Percentiles rank a stretch among this genome's conserved stretches.
These are phyloP conservation scores for Aspergillus taichungensis DNA, from an alignment of 495 filamentous ascomycete genomes.

Conservation along the genomic window DNA sequence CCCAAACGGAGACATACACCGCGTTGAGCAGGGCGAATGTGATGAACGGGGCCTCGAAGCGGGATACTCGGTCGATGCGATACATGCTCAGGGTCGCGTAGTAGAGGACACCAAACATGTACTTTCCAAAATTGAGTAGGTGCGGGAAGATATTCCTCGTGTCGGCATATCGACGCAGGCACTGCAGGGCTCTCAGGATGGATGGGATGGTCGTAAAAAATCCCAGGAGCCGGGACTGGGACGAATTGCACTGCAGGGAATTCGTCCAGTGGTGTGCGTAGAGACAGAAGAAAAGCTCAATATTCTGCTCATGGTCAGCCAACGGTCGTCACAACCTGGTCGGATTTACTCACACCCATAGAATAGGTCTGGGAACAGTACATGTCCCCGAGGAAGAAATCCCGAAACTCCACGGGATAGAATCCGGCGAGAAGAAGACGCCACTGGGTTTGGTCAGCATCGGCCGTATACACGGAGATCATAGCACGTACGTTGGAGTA, in stretches of 20 bases:
- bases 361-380: constrained; percentile 90
- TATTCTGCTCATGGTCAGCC: constrained; percentile 49
- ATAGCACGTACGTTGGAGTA: constrained; percentile 65
- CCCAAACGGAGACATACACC: constrained; percentile 85
- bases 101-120: constrained; percentile 72
- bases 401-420: constrained; percentile 90
- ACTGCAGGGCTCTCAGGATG: constrained; percentile 84
- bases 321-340: neutral
- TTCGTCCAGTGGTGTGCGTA: constrained; percentile 68
- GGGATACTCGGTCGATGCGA: constrained; percentile 54
- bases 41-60: constrained; percentile 62
- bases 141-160: constrained; percentile 86
- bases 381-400: constrained; percentile 97
- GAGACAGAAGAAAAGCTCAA: constrained; percentile 90
- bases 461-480: neutral
- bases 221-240: constrained; percentile 71
- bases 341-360: constrained; percentile 61
- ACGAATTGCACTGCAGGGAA: constrained; percentile 73
- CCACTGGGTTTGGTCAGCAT: constrained; percentile 48
- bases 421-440: constrained; percentile 75
- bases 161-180: constrained; percentile 80
- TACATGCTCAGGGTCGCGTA: constrained; percentile 72
- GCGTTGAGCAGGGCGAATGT: constrained; percentile 70
- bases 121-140: constrained; percentile 87
- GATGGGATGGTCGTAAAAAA: constrained; percentile 80